Base-by-base conservation (phyloP, 78 protist genomes). In the Tieghemostelium lacteum region DNA sequence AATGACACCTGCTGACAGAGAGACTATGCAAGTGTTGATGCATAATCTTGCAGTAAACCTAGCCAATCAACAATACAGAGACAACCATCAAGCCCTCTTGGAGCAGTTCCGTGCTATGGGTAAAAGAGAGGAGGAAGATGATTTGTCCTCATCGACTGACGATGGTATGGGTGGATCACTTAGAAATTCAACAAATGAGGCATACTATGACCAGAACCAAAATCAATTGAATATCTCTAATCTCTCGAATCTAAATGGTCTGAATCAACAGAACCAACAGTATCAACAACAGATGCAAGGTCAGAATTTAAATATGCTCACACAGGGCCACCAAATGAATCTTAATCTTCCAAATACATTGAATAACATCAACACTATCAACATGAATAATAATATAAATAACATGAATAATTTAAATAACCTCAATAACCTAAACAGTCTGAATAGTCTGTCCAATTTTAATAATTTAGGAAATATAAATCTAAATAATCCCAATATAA, bases 31-130 rank as follows among this genome's bases (percentile, higher is more conserved):
- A 66, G 19, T 72, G 42, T 31, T 88, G n/a, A 74, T 73, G 78
- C 93, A 88, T 63, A 88, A 88, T 71, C 64, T 88, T 20, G 85
- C 93, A 66, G 66, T 86, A 42, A 88, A 74, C 45, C 42, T 88
- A 22, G 85, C 87, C 37, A 71, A 88, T 63, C 85, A 69, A 50
- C 93, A 88, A 63, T 61, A 77, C 37, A 73, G 75, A 42, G 87
- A 88, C 22, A 52, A 74, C 29, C 87, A 88, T 28, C 76, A 69
- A 66, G 8, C 49, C 0, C 50, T 83, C 20, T 58, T 63, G 20
- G 91, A 83, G 12, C 91, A 83, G 60, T 83, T 50, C 33, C 20
- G 72, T 20, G 45, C 66, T 42, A 66, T 54, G 39, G 69, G 50
- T 31, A 58, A 63, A 28, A 78, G 55, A 16, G 91, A 69, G 22